phyloP scores from a whole-genome alignment of 2,329 filamentous ascomycete species.

The Alternaria viburni region DNA sequence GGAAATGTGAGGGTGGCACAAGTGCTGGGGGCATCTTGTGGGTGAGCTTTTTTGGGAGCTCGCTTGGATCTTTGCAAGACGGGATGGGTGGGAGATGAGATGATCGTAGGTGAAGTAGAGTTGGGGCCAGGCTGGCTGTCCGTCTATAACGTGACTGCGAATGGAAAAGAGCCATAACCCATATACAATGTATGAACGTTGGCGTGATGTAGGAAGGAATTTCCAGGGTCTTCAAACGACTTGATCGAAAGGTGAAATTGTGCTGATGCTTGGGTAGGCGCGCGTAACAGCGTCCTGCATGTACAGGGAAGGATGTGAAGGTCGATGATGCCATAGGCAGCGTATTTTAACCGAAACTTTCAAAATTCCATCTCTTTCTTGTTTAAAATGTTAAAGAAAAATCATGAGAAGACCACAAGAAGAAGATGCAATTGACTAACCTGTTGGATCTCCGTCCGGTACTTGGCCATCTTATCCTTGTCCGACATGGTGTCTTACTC shows the following conservation, averaged over 20 bases:
- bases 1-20: conserved; percentile 4
- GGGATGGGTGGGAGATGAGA: background rate
- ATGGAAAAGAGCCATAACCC: background rate
- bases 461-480: conserved; percentile 80
- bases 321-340: background rate
- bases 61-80: background rate
- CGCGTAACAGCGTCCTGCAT: conserved; percentile 9
- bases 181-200: background rate
- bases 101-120: conserved; percentile 7
- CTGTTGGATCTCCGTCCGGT: conserved; percentile 98
- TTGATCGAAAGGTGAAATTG: conserved; percentile 4
- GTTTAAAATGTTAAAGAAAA: background rate
- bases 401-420: background rate
- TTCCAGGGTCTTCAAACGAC: background rate
- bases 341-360: no score
- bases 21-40: conserved; percentile 2
- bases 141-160: background rate
- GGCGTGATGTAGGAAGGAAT: background rate
- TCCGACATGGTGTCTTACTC: conserved; percentile 66
- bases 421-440: conserved; percentile 57
- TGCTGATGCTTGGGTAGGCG: conserved; percentile 1
- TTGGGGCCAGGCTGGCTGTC: background rate
- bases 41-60: conserved; percentile 3
- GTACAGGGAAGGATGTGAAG: conserved; percentile 8
- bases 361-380: conserved; percentile 1